These are phyloP conservation scores for Ustilago crameri DNA, from an alignment of 1,284 basidiomycete genomes.

Conservation along the genomic window DNA sequence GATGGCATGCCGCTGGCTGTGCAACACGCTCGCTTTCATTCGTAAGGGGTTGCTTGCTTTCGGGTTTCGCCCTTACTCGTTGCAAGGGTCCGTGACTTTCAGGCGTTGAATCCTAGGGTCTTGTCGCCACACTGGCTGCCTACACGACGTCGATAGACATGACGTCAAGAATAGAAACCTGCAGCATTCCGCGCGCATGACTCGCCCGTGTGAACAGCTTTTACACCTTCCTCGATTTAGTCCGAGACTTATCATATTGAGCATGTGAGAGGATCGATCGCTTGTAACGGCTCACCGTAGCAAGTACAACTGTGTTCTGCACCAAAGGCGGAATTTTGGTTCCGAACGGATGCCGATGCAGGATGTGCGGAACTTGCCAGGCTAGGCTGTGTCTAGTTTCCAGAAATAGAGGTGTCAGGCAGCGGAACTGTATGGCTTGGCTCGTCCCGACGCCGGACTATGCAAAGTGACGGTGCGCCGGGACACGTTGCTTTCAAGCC, in stretches of 20 bases:
- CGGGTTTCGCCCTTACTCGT: too few relatives aligned
- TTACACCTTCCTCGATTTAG: too few relatives aligned
- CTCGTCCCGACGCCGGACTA: neutral
- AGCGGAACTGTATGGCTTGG: neutral
- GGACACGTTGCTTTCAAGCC: neutral
- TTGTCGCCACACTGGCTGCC: neutral
- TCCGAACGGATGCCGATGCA: constrained; percentile 5
- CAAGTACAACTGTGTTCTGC: neutral
- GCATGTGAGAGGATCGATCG: too few relatives aligned
- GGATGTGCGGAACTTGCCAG: neutral
- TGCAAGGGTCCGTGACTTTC: neutral
- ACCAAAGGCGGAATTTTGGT: neutral
- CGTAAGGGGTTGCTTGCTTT: neutral
- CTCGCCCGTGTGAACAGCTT: too few relatives aligned
- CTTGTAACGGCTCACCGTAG: too few relatives aligned
- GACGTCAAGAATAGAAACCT: neutral
- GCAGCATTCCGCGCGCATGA: too few relatives aligned
- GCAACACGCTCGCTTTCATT: neutral
- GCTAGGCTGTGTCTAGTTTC: constrained; percentile 5
- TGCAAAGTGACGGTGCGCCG: constrained; percentile 12
- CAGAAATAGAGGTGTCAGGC: constrained; percentile 9
- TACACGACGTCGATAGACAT: neutral
- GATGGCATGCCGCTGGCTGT: constrained; percentile 10
- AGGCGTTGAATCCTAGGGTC: neutral
- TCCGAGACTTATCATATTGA: too few relatives aligned